phyloP scores from a whole-genome alignment of 1,139 yeast genomes.

The Pichia kudriavzevii region DNA sequence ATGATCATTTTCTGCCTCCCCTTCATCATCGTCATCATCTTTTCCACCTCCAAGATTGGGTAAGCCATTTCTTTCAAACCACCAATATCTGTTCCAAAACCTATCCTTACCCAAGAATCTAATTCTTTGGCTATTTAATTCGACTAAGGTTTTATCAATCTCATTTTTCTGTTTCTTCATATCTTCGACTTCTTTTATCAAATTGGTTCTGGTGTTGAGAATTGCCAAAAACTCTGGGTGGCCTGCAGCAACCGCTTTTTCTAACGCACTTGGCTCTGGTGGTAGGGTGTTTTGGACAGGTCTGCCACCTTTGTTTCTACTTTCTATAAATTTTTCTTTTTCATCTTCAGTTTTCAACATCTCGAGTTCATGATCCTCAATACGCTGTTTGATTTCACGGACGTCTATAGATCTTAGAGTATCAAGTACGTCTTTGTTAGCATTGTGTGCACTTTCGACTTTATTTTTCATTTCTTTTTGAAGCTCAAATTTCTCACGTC shows the following conservation, averaged over 20 bases:
- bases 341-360: constrained; percentile 10
- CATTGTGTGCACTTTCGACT: constrained; percentile 43
- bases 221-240: constrained; percentile 42
- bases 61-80: constrained; percentile 86
- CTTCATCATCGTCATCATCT: constrained; percentile 34
- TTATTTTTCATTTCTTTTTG: constrained; percentile 51
- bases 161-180: constrained; percentile 40
- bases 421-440: constrained; percentile 36
- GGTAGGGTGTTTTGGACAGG: constrained; percentile 24
- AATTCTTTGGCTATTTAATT: constrained; percentile 72
- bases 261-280: constrained; percentile 42
- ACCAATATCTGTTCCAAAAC: constrained; percentile 83
- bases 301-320: constrained; percentile 28
- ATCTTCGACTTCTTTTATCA: constrained; percentile 36
- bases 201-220: constrained; percentile 37
- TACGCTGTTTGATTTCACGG: constrained; percentile 18
- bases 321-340: constrained; percentile 15
- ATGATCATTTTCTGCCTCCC: constrained; percentile 32
- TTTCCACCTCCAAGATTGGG: constrained; percentile 50
- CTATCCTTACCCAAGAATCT: constrained; percentile 77
- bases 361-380: constrained; percentile 18
- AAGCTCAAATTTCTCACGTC: constrained; percentile 64
- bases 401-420: constrained; percentile 24
- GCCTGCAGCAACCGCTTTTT: constrained; percentile 38
- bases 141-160: constrained; percentile 51